A percentile compares a stretch with the other conserved stretches of the same genome.
These are phyloP conservation scores for Coemansia erecta DNA, from an alignment of 192 early-diverging fungal species.

Conservation along the genomic window DNA sequence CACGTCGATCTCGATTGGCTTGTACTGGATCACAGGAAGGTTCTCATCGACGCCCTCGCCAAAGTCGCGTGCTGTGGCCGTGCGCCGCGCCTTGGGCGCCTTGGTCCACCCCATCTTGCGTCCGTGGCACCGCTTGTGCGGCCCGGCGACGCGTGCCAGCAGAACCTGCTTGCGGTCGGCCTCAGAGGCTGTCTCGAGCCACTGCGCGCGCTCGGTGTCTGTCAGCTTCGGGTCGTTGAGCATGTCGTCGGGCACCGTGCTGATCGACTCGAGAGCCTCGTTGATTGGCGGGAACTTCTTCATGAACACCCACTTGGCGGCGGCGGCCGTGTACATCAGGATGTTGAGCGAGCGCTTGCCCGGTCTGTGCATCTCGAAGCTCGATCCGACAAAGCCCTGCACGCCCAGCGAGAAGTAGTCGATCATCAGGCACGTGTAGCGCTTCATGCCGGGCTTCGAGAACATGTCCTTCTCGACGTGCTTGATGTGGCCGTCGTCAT, in stretches of 20 bases:
- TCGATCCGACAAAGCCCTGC: conserved; percentile 68
- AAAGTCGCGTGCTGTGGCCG: conserved; percentile 36
- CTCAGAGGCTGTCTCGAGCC: conserved; percentile 35
- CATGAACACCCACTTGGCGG: conserved; percentile 63
- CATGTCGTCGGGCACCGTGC: conserved; percentile 52
- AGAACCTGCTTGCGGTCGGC: conserved; percentile 37
- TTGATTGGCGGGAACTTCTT: conserved; percentile 63
- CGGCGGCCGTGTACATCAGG: conserved; percentile 61
- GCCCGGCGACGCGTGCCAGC: conserved; percentile 34
- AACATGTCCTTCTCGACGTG: conserved; percentile 59
- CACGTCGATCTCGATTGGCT: conserved; percentile 70
- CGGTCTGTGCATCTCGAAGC: conserved; percentile 67
- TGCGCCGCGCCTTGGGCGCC: conserved; percentile 36
- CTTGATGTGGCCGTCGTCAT: conserved; percentile 62
- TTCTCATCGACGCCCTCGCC: conserved; percentile 32
- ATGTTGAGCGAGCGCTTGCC: conserved; percentile 65
- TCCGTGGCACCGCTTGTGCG: conserved; percentile 33
- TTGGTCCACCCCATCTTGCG: conserved; percentile 46
- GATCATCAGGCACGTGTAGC: conserved; percentile 61
- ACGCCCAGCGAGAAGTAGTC: conserved; percentile 74
- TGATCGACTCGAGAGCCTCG: conserved; percentile 59
- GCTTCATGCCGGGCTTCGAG: conserved; percentile 39
- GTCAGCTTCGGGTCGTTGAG: conserved; percentile 39
- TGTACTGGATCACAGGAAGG: conserved; percentile 54
- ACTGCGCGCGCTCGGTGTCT: conserved; percentile 33